phyloP scores from a whole-genome alignment of 306 rosid species.

The Cucurbita maxima region DNA sequence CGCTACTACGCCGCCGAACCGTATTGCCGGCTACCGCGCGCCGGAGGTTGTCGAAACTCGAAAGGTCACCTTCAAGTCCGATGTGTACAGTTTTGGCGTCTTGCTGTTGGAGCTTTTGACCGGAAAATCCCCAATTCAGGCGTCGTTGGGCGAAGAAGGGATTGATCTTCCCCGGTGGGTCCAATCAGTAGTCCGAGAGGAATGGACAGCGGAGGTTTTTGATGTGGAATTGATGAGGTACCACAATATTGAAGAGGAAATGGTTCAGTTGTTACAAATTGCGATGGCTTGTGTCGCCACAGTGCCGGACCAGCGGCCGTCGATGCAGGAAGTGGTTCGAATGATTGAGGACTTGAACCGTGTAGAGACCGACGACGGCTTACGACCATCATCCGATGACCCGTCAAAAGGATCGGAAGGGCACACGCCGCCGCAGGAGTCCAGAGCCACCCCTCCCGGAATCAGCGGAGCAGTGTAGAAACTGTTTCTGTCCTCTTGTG shows the following conservation, averaged over 20 bases:
- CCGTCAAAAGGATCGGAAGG: slow-evolving; percentile 90
- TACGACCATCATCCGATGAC: slow-evolving; percentile 86
- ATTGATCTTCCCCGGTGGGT: slow-evolving; percentile 96
- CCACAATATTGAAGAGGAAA: slow-evolving; percentile 85
- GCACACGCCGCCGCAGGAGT: slow-evolving; percentile 64
- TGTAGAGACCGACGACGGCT: slow-evolving; percentile 70
- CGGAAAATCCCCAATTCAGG: slow-evolving; percentile 91
- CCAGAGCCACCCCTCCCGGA: slow-evolving; percentile 53
- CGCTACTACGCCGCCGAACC: slow-evolving; percentile 47
- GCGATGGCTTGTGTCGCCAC: slow-evolving; percentile 88
- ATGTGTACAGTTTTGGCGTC: slow-evolving; percentile 88
- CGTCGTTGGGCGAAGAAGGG: slow-evolving; percentile 84
- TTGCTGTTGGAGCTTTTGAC: slow-evolving; percentile 74
- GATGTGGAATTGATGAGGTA: slow-evolving; percentile 89
- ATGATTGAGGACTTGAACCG: slow-evolving; percentile 88
- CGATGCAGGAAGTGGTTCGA: slow-evolving; percentile 71
- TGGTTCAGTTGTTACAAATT: slow-evolving; percentile 87
- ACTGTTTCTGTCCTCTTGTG: background rate
- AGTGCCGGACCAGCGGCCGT: slow-evolving; percentile 86
- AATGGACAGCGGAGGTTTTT: slow-evolving; percentile 98
- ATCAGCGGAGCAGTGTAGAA: background rate
- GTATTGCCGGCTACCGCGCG: slow-evolving; percentile 81
- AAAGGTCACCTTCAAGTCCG: slow-evolving; percentile 67
- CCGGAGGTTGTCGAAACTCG: slow-evolving; percentile 77
- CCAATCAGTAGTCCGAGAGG: slow-evolving; percentile 91